These are phyloP conservation scores for Pseudogymnoascus verrucosus DNA, from an alignment of 2,329 filamentous ascomycete species.

Conservation along the genomic window DNA sequence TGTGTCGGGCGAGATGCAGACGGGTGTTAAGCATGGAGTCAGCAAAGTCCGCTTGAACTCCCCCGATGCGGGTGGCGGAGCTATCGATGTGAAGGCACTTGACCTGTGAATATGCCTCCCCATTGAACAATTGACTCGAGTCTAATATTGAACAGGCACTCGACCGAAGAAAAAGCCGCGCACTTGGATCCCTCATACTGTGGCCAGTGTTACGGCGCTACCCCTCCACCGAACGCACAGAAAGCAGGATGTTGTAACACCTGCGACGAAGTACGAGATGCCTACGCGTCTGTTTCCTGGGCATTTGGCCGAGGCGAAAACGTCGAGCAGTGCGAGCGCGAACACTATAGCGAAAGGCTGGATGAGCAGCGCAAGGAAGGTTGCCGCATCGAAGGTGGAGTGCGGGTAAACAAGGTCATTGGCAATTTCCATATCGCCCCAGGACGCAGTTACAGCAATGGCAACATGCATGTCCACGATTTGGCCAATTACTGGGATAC, in stretches of 20 bases:
- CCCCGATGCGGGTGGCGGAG: slow-evolving; percentile 63
- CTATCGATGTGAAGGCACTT: slow-evolving; percentile 63
- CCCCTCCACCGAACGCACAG: slow-evolving; percentile 57
- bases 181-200: slow-evolving; percentile 92
- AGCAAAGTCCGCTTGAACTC: slow-evolving; percentile 79
- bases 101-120: slow-evolving; percentile 46
- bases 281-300: slow-evolving; percentile 84
- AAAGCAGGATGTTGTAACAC: slow-evolving; percentile 95
- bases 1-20: slow-evolving; percentile 93
- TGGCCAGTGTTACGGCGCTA: slow-evolving; percentile 84
- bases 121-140: slow-evolving; percentile 15
- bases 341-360: slow-evolving; percentile 85
- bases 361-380: slow-evolving; percentile 85
- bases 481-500: slow-evolving; percentile 88
- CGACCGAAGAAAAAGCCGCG: slow-evolving; percentile 55
- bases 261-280: slow-evolving; percentile 92
- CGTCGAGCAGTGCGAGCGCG: slow-evolving; percentile 90
- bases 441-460: slow-evolving; percentile 89
- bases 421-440: slow-evolving; percentile 98
- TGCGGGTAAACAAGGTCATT: slow-evolving; percentile 96
- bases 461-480: slow-evolving; percentile 96
- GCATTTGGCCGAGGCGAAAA: slow-evolving; percentile 87
- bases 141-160: slow-evolving; percentile 43
- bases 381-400: slow-evolving; percentile 83
- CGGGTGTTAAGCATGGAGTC: slow-evolving; percentile 85